phyloP scores from a whole-genome alignment of 2,329 filamentous ascomycete species.

The Phialemonium atrogriseum region DNA sequence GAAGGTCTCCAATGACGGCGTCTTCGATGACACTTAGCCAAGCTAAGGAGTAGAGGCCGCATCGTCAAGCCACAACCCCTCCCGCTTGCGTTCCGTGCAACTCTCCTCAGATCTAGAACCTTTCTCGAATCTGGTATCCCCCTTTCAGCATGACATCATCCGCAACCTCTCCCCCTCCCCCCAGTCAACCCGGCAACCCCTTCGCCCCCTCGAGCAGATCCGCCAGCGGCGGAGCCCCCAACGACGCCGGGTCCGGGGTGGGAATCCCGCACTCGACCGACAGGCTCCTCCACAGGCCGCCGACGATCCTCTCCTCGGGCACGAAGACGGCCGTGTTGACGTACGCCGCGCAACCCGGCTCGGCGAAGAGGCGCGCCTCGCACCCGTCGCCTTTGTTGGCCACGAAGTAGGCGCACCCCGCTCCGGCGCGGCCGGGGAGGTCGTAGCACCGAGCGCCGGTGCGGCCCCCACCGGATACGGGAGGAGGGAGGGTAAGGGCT shows the following conservation, averaged over 20 bases:
- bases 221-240: constrained; percentile 15
- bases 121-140: no score
- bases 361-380: constrained; percentile 26
- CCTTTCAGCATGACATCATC: no score
- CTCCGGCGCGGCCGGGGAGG: constrained; percentile 19
- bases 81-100: no score
- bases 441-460: constrained; percentile 24
- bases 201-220: constrained; percentile 12
- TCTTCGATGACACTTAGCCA: no score
- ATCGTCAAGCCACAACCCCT: no score
- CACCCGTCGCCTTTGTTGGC: constrained; percentile 29
- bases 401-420: constrained; percentile 26
- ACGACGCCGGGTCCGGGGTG: constrained; percentile 12
- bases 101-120: no score
- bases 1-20: no score
- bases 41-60: no score
- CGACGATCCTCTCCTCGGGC: constrained; percentile 22
- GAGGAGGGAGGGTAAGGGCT: constrained; percentile 17
- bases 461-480: constrained; percentile 11
- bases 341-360: constrained; percentile 23
- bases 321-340: constrained; percentile 28
- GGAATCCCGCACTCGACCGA: constrained; percentile 24
- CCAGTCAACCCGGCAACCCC: no score
- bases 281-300: constrained; percentile 25
- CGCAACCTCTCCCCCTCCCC: no score